Base-by-base conservation (phyloP, 208 protist species). In the Tritrichomonas musculus region DNA sequence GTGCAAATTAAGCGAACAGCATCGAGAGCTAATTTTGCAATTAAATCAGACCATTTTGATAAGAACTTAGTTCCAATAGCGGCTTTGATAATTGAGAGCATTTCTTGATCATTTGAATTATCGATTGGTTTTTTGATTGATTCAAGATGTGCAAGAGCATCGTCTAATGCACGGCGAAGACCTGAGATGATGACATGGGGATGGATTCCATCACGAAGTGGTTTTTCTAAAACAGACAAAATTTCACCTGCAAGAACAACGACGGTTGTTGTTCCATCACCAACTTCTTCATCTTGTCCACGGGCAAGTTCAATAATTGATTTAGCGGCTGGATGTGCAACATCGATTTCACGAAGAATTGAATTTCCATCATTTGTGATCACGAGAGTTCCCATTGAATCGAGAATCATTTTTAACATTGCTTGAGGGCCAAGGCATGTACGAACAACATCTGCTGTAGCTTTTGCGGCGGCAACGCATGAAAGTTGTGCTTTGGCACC, bases 401-500 rank as follows among this genome's bases (percentile, higher is more conserved):
- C 98, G 47, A 99, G 96, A 93, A 99, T 98, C 99, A 99, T 99
- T 96, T 99, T 99, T 36, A 99, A 97, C 99, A 99, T 99, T 57
- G 98, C 97, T 77, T 98, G 97, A 72, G 99, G 99, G 36, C 99
- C 99, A 14, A 99, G 96, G 41, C 98, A 99, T 92, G 98, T 99
- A 95, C 99, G 97, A 95, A 99, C 99, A 93, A 99, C 97, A 93
- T 99, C 98, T 49, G 88, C 88, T 33, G 57, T 69, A 9, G 27
- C 39, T 36, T 92, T 92, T 30, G 50, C 88, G 1, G 88, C 88
- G 36, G 22, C 17, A 53, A 92, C 55, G 47, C 57, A 72, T 25
- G 55, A 64, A 47, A 92, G 36, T 36, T 92, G 88, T n/a, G 88
- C 88, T 44, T 69, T 64, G 57, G 41, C 41, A 44, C 88, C 88